These are phyloP conservation scores for Nymphaea colorata DNA, from an alignment of 164 flowering plant genomes.

Conservation along the genomic window DNA sequence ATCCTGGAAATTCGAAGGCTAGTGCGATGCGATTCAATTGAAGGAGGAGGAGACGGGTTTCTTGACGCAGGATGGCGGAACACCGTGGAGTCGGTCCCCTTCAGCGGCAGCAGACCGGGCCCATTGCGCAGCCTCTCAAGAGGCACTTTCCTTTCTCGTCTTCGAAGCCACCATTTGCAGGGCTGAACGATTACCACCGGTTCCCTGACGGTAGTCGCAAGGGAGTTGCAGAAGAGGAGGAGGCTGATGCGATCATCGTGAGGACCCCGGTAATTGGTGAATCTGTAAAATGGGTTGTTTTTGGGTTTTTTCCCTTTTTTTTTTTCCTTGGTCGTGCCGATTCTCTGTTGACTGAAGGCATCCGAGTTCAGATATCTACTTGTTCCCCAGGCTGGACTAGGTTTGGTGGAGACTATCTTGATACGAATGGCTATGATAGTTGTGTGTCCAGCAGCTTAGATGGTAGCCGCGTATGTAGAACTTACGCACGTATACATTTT, in stretches of 20 bases:
- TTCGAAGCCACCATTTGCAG: slow-evolving; percentile 20
- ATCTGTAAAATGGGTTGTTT: neutral
- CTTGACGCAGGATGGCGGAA: neutral
- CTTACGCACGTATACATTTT: too few species aligned
- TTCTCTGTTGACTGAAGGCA: too few species aligned
- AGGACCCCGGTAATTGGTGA: slow-evolving; percentile 21
- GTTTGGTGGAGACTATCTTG: neutral
- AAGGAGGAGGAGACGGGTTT: neutral
- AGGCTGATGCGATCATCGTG: slow-evolving; percentile 15
- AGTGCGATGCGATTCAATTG: neutral
- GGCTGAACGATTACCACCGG: slow-evolving; percentile 21
- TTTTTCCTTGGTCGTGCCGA: neutral
- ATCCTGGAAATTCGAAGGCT: neutral
- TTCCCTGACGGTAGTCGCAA: slow-evolving; percentile 11
- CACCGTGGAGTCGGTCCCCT: neutral
- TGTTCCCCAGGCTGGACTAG: neutral
- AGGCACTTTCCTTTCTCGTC: slow-evolving; percentile 21
- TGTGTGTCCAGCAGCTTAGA: too few species aligned
- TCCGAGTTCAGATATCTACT: too few species aligned
- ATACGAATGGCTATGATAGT: neutral
- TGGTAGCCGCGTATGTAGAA: too few species aligned
- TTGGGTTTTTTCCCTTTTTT: neutral
- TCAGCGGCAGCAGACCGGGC: neutral
- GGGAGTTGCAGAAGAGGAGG: slow-evolving; percentile 6
- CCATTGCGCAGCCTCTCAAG: slow-evolving; percentile 29